These are phyloP conservation scores for Alternaria brassicae DNA, from an alignment of 2,329 filamentous ascomycete genomes.

Conservation along the genomic window DNA sequence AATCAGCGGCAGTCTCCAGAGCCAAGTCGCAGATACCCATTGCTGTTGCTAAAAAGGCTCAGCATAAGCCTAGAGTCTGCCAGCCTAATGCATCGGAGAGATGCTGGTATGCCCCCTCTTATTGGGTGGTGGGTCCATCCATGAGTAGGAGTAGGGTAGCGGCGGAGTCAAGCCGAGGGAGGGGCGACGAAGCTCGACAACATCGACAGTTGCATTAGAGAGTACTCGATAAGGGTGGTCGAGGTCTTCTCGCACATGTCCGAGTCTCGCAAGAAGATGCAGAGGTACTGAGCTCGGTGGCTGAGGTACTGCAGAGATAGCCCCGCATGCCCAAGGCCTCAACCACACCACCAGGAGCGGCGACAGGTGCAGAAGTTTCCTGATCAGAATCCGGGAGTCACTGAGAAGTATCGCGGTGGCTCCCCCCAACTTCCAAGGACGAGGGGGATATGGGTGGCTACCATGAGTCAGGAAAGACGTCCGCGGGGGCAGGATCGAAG, in stretches of 20 bases:
- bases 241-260: not conserved
- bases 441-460: not conserved
- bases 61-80: not conserved
- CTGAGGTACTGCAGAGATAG: not conserved
- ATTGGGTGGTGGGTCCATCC: not conserved
- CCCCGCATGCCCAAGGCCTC: not conserved
- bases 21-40: not conserved
- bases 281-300: not conserved
- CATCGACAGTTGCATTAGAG: not conserved
- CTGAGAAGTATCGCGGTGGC: not conserved
- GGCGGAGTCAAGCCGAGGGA: not conserved
- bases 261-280: not conserved
- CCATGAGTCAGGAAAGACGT: not conserved
- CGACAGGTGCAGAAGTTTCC: not conserved
- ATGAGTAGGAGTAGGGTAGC: not conserved
- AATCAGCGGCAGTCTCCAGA: not conserved
- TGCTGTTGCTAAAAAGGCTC: not conserved
- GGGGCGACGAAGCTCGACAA: not conserved
- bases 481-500: not conserved
- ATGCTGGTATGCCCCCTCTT: not conserved
- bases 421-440: not conserved
- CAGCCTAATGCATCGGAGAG: not conserved
- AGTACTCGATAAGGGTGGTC: not conserved
- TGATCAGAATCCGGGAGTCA: not conserved
- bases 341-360: not conserved